Percentiles rank a stretch among this genome's conserved stretches.
These are phyloP conservation scores for Aspergillus nidulans DNA, from an alignment of 495 filamentous ascomycete species.

Conservation along the genomic window DNA sequence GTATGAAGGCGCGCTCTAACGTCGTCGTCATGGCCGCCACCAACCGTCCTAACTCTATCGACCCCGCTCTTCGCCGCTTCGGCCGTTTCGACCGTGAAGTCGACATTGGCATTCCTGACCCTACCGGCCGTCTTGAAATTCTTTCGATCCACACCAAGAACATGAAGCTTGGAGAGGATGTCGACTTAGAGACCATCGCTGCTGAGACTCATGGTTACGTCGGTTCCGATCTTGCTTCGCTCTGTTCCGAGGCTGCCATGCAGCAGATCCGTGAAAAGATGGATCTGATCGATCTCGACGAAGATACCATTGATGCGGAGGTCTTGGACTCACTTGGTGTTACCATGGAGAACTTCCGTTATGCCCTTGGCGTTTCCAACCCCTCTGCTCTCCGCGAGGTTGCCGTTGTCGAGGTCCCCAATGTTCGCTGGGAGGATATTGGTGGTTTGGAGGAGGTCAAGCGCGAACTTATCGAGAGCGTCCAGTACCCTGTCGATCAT, in stretches of 20 bases:
- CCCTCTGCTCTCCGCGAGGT: slow-evolving; percentile 98
- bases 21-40: slow-evolving; percentile 98
- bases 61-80: slow-evolving; percentile 88
- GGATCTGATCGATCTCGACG: slow-evolving; percentile 98
- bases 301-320: slow-evolving; percentile 98
- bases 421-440: slow-evolving; percentile 99
- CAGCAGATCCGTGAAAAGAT: slow-evolving; percentile 99
- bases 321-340: slow-evolving; percentile 97
- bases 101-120: slow-evolving; percentile 96
- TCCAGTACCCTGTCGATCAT: slow-evolving; percentile 98
- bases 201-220: slow-evolving; percentile 99
- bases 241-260: slow-evolving; percentile 99
- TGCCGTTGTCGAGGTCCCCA: slow-evolving; percentile 97
- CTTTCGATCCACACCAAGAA: slow-evolving; percentile 99
- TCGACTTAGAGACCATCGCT: slow-evolving; percentile 94
- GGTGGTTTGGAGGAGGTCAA: slow-evolving; percentile 98
- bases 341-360: slow-evolving; percentile 99
- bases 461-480: slow-evolving; percentile 98
- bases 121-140: slow-evolving; percentile 97
- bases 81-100: slow-evolving; percentile 98
- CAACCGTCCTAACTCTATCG: slow-evolving; percentile 94
- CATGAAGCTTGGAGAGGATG: slow-evolving; percentile 98
- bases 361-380: slow-evolving; percentile 95
- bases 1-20: slow-evolving; percentile 98
- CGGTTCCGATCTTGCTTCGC: slow-evolving; percentile 96